Evolutionary conservation across 1,284 basidiomycete species (phyloP).

Genomic region (Leccinum glutinopallens): DNA sequence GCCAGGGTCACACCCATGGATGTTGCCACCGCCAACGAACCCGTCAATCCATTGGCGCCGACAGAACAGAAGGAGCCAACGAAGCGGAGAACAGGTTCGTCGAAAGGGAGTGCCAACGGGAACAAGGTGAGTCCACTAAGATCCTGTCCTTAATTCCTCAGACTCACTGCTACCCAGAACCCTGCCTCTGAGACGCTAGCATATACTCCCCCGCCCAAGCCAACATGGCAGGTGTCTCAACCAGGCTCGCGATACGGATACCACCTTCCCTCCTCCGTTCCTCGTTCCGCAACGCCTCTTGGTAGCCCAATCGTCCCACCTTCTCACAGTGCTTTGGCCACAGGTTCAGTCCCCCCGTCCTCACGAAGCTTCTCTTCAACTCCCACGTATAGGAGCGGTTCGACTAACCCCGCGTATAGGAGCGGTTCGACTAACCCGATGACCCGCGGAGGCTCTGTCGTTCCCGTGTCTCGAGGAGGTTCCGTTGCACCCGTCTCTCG

Average conservation of each 20-base stretch:
- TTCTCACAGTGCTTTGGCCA: background rate
- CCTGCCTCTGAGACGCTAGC: background rate
- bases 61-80: background rate
- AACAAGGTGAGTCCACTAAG: background rate
- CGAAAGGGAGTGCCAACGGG: too few relatives aligned
- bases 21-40: background rate
- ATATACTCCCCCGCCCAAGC: background rate
- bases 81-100: background rate
- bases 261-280: background rate
- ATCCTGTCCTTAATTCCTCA: background rate
- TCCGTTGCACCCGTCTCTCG: background rate
- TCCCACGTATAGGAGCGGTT: too few relatives aligned
- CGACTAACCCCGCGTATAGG: too few relatives aligned
- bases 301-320: background rate
- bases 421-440: too few relatives aligned
- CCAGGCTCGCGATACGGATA: background rate
- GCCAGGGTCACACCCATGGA: background rate
- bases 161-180: background rate
- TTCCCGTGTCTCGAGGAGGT: background rate
- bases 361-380: background rate
- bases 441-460: background rate
- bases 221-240: background rate
- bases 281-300: background rate
- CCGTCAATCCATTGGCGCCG: background rate
- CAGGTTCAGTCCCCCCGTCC: background rate